Evolutionary conservation across 2,329 filamentous ascomycete species (phyloP).

Genomic region (Trichophyton equinum): DNA sequence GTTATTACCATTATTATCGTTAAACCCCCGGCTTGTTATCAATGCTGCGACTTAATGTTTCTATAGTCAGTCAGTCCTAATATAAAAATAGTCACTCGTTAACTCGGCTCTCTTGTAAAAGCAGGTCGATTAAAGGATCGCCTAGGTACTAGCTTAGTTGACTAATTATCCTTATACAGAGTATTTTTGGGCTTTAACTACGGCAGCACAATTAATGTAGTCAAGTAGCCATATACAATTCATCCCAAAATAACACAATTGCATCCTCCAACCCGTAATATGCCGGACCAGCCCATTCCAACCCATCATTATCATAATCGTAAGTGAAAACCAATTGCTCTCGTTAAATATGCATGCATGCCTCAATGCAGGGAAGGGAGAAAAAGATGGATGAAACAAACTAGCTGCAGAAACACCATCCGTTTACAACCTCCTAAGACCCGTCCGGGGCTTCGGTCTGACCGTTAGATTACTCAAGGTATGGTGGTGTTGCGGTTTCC

Average conservation of each 20-base stretch:
- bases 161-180: too few species aligned
- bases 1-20: neutral
- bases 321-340: neutral
- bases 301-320: neutral
- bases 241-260: too few species aligned
- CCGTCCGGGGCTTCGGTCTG: conserved; percentile 7
- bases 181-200: too few species aligned
- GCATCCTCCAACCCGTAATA: neutral
- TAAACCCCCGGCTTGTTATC: neutral
- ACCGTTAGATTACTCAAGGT: neutral
- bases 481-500: neutral
- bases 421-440: conserved; percentile 7
- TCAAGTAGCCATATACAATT: neutral
- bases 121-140: neutral
- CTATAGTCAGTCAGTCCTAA: neutral
- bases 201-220: too few species aligned
- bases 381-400: neutral
- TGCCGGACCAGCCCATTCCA: neutral
- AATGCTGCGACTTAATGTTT: neutral
- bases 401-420: too few species aligned
- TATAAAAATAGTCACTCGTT: neutral
- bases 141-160: too few species aligned
- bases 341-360: neutral
- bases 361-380: too few species aligned
- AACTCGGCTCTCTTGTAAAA: neutral